These are phyloP conservation scores for Cucurbita maxima DNA, from an alignment of 306 rosid genomes.

Conservation along the genomic window DNA sequence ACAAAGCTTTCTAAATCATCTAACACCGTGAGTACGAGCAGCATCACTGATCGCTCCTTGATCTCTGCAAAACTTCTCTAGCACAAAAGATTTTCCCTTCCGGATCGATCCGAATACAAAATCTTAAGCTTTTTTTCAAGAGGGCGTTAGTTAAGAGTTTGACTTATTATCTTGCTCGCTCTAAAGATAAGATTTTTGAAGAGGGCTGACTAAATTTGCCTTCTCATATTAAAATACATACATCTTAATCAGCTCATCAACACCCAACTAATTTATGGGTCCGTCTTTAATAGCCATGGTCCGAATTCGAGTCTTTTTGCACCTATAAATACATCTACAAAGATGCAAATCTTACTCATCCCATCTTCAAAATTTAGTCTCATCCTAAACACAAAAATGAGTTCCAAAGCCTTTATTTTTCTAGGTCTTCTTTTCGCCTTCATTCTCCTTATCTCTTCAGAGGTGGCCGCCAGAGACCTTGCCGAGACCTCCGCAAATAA, in stretches of 20 bases:
- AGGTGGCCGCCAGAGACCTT: constrained; percentile 15
- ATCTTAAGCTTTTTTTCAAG: no score
- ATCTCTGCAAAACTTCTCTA: no score
- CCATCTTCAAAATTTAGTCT: neutral
- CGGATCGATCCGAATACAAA: no score
- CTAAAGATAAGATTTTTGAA: neutral
- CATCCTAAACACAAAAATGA: neutral
- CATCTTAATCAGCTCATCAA: neutral
- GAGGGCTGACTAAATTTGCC: neutral
- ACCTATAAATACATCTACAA: neutral
- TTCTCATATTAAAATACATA: neutral
- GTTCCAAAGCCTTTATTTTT: neutral
- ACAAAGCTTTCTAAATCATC: no score
- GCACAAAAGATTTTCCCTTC: no score
- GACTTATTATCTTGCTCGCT: neutral
- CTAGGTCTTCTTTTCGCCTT: constrained; percentile 21
- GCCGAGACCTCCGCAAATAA: neutral
- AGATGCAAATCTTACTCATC: neutral
- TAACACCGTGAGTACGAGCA: no score
- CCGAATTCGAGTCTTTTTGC: neutral
- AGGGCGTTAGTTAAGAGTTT: neutral
- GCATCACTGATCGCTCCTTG: no score
- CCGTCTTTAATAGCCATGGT: neutral
- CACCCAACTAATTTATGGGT: neutral
- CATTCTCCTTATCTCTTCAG: constrained; percentile 16